Evolutionary conservation across 257 asterid genomes (phyloP), one percentile per base, ranked within the genome.

Genomic region (Rubia yunnanensis): DNA sequence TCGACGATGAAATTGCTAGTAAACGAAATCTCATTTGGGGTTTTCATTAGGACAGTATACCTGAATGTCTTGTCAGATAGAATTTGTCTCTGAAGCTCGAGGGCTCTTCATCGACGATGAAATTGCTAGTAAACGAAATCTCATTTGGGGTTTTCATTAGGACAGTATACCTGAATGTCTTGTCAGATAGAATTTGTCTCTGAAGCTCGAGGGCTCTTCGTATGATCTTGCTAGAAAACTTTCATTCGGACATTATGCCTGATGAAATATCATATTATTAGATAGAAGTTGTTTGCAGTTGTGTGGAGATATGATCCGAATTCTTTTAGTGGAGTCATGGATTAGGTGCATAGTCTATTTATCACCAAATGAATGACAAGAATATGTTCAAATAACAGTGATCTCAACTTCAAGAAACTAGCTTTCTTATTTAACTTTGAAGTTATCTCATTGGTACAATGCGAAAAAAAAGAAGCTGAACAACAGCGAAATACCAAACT

Each of bases 11-110:
- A 4, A 5, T 11, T 26, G 18, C 57, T 23, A 52, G 60, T 15
- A 39, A 49, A 50, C 20, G 46, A 34, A 59, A 34, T 59, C 69
- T 49, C 48, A n/a, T 52, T 30, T 48, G 69, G 69, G 69, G 69
- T 5, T 64, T 32, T 24, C 48, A 20, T 23, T 32, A 35, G 46
- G 39, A 55, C 39, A 53, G 14, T 30, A 23, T 34, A 38, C 69
- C 64, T 34, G 30, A 5, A 18, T 48, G 23, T 7, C 34, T 14
- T 26, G 31, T 26, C 60, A 26, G 35, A 1, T 55, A 10, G 60
- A 57, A 4, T 11, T 57, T 27, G 18, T 57, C n/a, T n/a, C n/a
- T n/a, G n/a, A n/a, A n/a, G n/a, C n/a, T n/a, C 62, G 31, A 22
- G 15, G 36, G 15, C 15, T 15, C 11, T 30, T 10, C 48, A 39